Base-by-base conservation (phyloP, 108 stramenopile genomes). In the Schizochytrium sp. region DNA sequence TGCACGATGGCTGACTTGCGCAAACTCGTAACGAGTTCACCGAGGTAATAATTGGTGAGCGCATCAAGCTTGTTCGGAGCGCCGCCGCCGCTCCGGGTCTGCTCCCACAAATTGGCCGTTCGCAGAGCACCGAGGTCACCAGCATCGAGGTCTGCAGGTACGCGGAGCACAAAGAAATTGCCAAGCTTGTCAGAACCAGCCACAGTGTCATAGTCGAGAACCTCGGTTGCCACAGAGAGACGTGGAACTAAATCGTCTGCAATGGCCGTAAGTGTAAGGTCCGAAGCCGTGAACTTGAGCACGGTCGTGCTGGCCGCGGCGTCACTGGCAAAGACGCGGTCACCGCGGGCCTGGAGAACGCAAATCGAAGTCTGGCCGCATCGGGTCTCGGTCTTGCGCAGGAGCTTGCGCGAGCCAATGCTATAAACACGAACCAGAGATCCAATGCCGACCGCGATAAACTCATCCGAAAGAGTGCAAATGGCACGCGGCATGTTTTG, bases 181-280 rank as follows among this genome's bases (percentile, higher is more conserved):
- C 99, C 99, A 90, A 98, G 98, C 89, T 98, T 98, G 93, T 98
- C 98, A 1, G 96, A 97, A 0, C 96, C 98, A 5, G 97, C 97
- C 48, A 97, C 95, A 44, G 98, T 99, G 91, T 99, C 96, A 91
- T 96, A 95, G 91, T 99, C 99, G 57, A 99, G 92, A 45, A 98
- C 92, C 60, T 96, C 96, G 89, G 95, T 95, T 60, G 94, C 94
- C 45, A 96, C 96, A 72, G 97, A 93, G 14, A 94, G 93, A 23
- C 99, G 95, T 6, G 97, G 96, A 57, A 91, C 93, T 16, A 93
- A 92, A 92, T 99, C 99, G 72, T 95, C 96, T 0, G 98, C 98
- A 58, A 99, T 92, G 71, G 97, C 91, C 63, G 95, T 95, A 69
- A 98, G 91, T 19, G 93, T 89, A 90, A 98, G 97, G 55, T 95